These are phyloP conservation scores for Areca catechu DNA, from an alignment of 176 grass and related monocot species.

Conservation along the genomic window DNA sequence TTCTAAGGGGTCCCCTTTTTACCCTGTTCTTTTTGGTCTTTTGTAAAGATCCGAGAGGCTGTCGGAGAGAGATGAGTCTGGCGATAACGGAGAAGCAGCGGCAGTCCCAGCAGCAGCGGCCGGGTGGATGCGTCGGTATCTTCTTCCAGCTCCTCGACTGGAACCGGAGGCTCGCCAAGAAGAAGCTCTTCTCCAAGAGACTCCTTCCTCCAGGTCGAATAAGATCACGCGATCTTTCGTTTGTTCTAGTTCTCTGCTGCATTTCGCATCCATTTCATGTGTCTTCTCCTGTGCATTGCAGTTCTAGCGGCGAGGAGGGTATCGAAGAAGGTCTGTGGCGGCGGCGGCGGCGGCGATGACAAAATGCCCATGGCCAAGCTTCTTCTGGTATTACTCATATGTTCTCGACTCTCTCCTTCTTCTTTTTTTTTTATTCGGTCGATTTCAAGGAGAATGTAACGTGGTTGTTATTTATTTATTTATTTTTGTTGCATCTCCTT, in stretches of 20 bases:
- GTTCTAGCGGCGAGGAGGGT: constrained; percentile 5
- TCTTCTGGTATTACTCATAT: constrained; percentile 10
- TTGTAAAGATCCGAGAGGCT: not conserved
- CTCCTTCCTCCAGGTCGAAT: constrained; percentile 36
- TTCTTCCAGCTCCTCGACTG: constrained; percentile 83
- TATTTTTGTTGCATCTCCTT: not conserved
- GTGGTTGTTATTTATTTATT: too few relatives aligned
- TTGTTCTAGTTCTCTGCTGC: constrained; percentile 18
- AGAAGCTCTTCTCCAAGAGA: constrained; percentile 24
- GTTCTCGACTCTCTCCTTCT: not conserved
- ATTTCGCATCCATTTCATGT: constrained; percentile 12
- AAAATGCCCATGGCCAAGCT: constrained; percentile 19
- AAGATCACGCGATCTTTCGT: constrained; percentile 21
- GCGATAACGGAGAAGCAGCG: constrained; percentile 76
- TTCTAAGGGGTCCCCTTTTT: too few relatives aligned
- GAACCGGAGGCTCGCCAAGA: constrained; percentile 62
- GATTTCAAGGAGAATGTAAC: not conserved
- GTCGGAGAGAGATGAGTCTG: constrained; percentile 48
- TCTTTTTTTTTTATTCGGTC: not conserved
- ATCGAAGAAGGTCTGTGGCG: constrained; percentile 6
- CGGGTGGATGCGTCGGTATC: constrained; percentile 52
- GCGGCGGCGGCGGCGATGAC: not conserved
- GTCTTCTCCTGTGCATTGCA: not conserved
- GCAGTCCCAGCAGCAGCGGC: constrained; percentile 23
- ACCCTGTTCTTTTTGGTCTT: too few relatives aligned